Base-by-base conservation (phyloP, 2,329 filamentous ascomycete species). In the Pyrenophora tritici-repentis region DNA sequence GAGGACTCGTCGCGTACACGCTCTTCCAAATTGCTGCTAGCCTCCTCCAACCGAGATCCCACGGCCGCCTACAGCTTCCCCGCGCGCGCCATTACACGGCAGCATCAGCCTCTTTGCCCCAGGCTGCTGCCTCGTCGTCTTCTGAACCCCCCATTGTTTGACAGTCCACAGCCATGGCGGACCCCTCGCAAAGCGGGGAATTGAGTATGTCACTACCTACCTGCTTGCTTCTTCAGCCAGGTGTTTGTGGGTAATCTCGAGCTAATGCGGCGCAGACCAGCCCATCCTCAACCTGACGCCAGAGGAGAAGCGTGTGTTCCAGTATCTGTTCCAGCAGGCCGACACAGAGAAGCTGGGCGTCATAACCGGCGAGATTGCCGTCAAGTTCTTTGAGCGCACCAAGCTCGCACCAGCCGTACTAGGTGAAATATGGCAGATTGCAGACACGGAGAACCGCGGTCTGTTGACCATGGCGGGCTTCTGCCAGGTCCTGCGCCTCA, bases 371-470 rank as follows among this genome's bases (percentile, higher is more conserved):
- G 94, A 99, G 76, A 84, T 95, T 55, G 94, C 94, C 52, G 92
- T 99, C 73, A 90, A 91, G 73, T 97, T 99, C 80, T 99, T 99
- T 72, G 92, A 97, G 76, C 94, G 94, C 81, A 97, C 94, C 38
- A 87, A 89, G 63, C 81, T 99, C 41, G 86, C 93, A 55, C 90
- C 92, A 46, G 86, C 90, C 56, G 82, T 94, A 41, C 82, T 99
- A 53, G 94, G 93, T 75, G 75, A 96, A 89, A 97, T 99, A 82
- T 99, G 94, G 94, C 93, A 97, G 78, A 94, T 99, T 73, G 93
- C 94, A 63, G 94, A 99, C 78, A 91, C 85, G 61, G 93, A 97
- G 78, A 99, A 99, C 78, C 86, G 92, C 59, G 94, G 94, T 44
- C 89, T 97, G 62, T 80, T 99, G 62, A 97, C 92, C 29, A 91